Evolutionary conservation across 176 grass and related monocot species (phyloP).

Genomic region (Zoysia japonica): DNA sequence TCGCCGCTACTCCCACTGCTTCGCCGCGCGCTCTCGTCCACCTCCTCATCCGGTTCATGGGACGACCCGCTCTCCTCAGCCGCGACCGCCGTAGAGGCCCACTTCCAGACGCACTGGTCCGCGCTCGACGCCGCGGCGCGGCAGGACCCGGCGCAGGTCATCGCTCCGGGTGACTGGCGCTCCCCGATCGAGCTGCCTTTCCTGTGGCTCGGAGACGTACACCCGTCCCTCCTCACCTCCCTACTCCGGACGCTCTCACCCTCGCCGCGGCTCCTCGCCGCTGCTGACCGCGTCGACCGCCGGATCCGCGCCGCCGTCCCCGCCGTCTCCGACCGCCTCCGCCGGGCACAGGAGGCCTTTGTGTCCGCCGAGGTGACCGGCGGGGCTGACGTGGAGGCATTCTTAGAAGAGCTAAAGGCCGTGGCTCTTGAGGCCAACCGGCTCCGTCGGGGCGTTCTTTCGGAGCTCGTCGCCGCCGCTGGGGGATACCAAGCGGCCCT

Average conservation of each 20-base stretch:
- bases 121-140: constrained; percentile 57
- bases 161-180: constrained; percentile 52
- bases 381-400: constrained; percentile 43
- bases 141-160: constrained; percentile 51
- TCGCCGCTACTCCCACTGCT: constrained; percentile 61
- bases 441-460: constrained; percentile 59
- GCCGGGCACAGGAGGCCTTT: constrained; percentile 51
- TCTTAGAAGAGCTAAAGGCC: constrained; percentile 48
- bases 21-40: constrained; percentile 54
- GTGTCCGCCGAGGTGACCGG: constrained; percentile 40
- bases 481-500: constrained; percentile 59
- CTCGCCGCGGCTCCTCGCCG: constrained; percentile 44
- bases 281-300: constrained; percentile 57
- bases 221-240: constrained; percentile 60
- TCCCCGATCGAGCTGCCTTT: constrained; percentile 64
- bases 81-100: constrained; percentile 48
- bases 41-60: constrained; percentile 46
- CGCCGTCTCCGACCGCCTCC: constrained; percentile 57
- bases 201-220: constrained; percentile 65
- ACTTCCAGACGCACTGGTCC: constrained; percentile 63
- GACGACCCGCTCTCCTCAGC: constrained; percentile 50
- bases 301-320: constrained; percentile 60
- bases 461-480: constrained; percentile 56
- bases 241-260: constrained; percentile 54
- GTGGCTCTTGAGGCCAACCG: constrained; percentile 54